Base-by-base conservation (phyloP, 2,329 filamentous ascomycete genomes). In the Colletotrichum sansevieriae region DNA sequence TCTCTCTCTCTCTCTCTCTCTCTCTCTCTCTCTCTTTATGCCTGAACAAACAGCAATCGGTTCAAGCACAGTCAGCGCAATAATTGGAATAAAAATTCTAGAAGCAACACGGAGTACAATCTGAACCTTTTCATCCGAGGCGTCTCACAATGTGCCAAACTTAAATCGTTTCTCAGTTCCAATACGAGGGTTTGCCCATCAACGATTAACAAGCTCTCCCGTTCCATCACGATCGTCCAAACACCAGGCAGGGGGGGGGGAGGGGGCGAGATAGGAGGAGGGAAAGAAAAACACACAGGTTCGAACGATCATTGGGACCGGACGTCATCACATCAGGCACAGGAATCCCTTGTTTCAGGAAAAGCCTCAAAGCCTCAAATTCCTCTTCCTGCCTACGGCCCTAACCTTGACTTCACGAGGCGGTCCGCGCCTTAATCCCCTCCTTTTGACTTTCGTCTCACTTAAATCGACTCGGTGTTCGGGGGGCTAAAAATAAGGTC, bases 251-350 rank as follows among this genome's bases (percentile, higher is more conserved):
- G 35, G 33, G 35, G 7, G 25, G 37, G 20, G 37, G 20, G 35
- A 9, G 9, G n/a, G n/a, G n/a, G n/a, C n/a, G n/a, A n/a, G n/a
- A n/a, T n/a, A n/a, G n/a, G n/a, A n/a, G n/a, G n/a, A n/a, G n/a
- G 7, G 7, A 29, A 7, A 6, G 7, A 29, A 7, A 29, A 1
- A 4, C n/a, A 29, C 6, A 29, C 29, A 29, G 41, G 55, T 18
- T 33, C 37, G 47, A 59, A 59, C 25, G 18, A 44, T 51, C 57
- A 51, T 18, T 18, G 35, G 33, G 37, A n/a, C 33, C 13, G 44
- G 33, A 60, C 57, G 44, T 60, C 57, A 60, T 51, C 57, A 39
- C 56, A 37, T 35, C 25, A 59, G 37, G 25, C n/a, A 47, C 25
- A 59, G 15, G 41, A 15, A 20, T n/a, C 56, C 56, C 43, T 43